A percentile compares a stretch with the other conserved stretches of the same genome.
phyloP scores from a whole-genome alignment of 1,284 basidiomycete species.

The Cryptococcus sp. region DNA sequence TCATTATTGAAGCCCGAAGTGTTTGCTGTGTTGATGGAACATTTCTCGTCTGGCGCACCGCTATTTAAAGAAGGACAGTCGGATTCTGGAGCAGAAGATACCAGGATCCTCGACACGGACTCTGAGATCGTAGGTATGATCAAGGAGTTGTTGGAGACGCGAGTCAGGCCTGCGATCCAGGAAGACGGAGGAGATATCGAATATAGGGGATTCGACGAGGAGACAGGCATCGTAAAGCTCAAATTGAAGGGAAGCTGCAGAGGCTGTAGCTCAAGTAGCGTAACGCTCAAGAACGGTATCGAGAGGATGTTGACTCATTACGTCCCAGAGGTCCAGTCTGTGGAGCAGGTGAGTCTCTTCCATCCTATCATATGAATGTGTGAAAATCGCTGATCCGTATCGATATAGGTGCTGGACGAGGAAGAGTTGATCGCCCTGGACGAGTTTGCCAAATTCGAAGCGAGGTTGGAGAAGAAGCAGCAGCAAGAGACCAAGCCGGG shows the following conservation, averaged over 20 bases:
- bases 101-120: conserved; percentile 91
- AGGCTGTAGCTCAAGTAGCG: conserved; percentile 88
- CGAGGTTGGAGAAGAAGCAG: conserved; percentile 61
- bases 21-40: conserved; percentile 96
- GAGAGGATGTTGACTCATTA: conserved; percentile 99
- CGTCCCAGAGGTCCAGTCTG: conserved; percentile 95
- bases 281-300: conserved; percentile 93
- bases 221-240: conserved; percentile 62
- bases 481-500: conserved; percentile 17
- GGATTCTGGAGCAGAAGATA: conserved; percentile 84
- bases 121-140: conserved; percentile 99
- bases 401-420: conserved; percentile 73
- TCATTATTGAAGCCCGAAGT: conserved; percentile 95
- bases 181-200: conserved; percentile 60
- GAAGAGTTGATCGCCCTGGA: conserved; percentile 85
- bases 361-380: conserved; percentile 3
- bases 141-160: conserved; percentile 92
- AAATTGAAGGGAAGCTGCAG: conserved; percentile 96
- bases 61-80: conserved; percentile 74
- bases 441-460: conserved; percentile 91
- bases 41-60: conserved; percentile 83
- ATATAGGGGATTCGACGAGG: conserved; percentile 59
- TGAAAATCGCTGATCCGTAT: conserved; percentile 10
- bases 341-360: conserved; percentile 75
- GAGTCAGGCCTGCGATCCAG: conserved; percentile 94